phyloP scores from a whole-genome alignment of 2,329 filamentous ascomycete genomes.

The Parascedosporium putredinis region DNA sequence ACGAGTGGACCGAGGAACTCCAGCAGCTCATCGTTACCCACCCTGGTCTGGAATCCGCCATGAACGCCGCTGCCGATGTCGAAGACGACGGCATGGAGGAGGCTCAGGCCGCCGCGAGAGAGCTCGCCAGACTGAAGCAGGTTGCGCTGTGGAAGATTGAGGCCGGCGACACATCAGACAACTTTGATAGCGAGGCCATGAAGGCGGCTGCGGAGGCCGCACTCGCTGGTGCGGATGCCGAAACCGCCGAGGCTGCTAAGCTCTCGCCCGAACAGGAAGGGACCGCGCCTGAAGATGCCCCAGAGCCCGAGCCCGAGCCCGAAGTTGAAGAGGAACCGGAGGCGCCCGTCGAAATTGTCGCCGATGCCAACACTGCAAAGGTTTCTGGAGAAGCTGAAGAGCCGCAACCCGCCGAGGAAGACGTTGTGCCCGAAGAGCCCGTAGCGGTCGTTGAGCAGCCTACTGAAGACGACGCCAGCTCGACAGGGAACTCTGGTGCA shows the following conservation, averaged over 20 bases:
- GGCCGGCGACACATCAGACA: constrained; percentile 61
- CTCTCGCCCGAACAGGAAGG: constrained; percentile 8
- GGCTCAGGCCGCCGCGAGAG: constrained; percentile 67
- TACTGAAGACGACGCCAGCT: not conserved
- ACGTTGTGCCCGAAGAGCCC: too few relatives aligned
- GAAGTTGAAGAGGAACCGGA: constrained; percentile 13
- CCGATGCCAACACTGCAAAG: too few relatives aligned
- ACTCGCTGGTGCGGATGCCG: constrained; percentile 14
- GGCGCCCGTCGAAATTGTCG: constrained; percentile 20
- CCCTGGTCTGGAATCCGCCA: constrained; percentile 57
- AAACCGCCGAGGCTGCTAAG: not conserved
- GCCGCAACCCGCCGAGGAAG: constrained; percentile 13
- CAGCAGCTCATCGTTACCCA: constrained; percentile 66
- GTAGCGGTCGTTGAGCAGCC: too few relatives aligned
- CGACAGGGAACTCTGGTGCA: not conserved
- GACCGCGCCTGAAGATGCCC: constrained; percentile 3
- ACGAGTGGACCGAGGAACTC: constrained; percentile 76
- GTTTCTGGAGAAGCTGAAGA: too few relatives aligned
- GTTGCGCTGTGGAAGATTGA: constrained; percentile 76
- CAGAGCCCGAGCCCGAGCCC: constrained; percentile 12
- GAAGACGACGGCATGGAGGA: constrained; percentile 72
- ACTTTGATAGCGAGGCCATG: constrained; percentile 63
- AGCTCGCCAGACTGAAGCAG: constrained; percentile 71
- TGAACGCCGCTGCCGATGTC: constrained; percentile 55
- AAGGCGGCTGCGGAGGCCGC: constrained; percentile 43